phyloP scores from a whole-genome alignment of 2,329 filamentous ascomycete genomes.

The Verticillium nonalfalfae region DNA sequence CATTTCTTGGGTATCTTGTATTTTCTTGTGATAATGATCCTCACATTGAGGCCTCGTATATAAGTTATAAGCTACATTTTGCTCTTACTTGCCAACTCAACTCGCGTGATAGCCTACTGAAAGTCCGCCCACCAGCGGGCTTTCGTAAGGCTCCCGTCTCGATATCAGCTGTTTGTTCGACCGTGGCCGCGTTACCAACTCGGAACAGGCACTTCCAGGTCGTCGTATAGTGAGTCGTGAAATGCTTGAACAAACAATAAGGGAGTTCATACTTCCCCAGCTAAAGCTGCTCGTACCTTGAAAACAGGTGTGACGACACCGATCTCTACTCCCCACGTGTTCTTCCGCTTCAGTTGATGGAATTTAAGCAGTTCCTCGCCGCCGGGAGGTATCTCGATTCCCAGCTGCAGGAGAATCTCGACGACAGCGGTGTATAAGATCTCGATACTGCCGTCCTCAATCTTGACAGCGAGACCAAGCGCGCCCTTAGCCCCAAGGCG shows the following conservation, averaged over 20 bases:
- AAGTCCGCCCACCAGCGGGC: no score
- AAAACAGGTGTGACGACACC: slow-evolving; percentile 16
- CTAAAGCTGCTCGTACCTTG: not conserved
- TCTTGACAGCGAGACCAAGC: slow-evolving; percentile 38
- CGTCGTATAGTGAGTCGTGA: not conserved
- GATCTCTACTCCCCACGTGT: slow-evolving; percentile 30
- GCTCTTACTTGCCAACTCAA: no score
- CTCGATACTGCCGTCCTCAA: slow-evolving; percentile 38
- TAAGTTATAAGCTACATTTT: not conserved
- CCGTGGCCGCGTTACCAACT: no score
- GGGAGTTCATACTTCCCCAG: not conserved
- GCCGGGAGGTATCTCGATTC: slow-evolving; percentile 24
- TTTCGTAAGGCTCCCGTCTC: no score
- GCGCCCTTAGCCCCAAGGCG: slow-evolving; percentile 26
- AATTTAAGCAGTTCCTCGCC: slow-evolving; percentile 22
- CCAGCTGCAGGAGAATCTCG: slow-evolving; percentile 36
- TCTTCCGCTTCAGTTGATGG: slow-evolving; percentile 24
- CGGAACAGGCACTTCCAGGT: not conserved
- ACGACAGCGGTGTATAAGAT: slow-evolving; percentile 34
- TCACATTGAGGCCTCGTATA: not conserved
- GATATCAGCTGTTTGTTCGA: no score
- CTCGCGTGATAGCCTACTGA: not conserved
- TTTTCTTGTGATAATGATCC: not conserved
- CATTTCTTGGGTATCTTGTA: not conserved
- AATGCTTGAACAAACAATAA: not conserved